Conservation (phyloP, 2,329 filamentous ascomycete species). For the Ceratocystis lukuohia region DNA sequence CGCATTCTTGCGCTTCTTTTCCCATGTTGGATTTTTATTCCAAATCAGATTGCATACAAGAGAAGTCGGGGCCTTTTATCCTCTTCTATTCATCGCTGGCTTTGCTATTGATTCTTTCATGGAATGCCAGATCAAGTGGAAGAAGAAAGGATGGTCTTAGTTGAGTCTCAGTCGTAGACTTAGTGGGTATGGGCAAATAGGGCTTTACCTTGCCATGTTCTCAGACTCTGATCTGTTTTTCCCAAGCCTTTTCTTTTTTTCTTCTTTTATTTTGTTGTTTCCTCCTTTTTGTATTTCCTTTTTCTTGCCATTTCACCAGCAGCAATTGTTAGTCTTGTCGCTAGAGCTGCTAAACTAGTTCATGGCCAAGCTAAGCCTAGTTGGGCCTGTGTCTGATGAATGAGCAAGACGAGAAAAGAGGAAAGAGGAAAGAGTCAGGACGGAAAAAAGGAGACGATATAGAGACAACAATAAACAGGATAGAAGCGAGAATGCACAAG, state of each 20-base stretch:
- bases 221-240: background rate
- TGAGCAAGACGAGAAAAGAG: background rate
- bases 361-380: background rate
- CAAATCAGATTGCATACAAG: background rate
- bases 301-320: background rate
- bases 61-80: no score
- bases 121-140: background rate
- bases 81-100: background rate
- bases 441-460: background rate
- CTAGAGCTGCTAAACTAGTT: background rate
- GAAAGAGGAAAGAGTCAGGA: background rate
- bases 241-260: background rate
- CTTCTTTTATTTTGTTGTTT: background rate
- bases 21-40: background rate
- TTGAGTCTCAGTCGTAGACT: no score
- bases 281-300: background rate
- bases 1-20: background rate
- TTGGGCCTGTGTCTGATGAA: background rate
- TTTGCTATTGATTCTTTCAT: background rate
- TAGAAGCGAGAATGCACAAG: no score
- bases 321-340: background rate
- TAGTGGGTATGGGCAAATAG: background rate
- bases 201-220: background rate
- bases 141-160: background rate
- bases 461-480: background rate